Evolutionary conservation across 495 filamentous ascomycete genomes (phyloP).

Genomic region (Podospora comata): DNA sequence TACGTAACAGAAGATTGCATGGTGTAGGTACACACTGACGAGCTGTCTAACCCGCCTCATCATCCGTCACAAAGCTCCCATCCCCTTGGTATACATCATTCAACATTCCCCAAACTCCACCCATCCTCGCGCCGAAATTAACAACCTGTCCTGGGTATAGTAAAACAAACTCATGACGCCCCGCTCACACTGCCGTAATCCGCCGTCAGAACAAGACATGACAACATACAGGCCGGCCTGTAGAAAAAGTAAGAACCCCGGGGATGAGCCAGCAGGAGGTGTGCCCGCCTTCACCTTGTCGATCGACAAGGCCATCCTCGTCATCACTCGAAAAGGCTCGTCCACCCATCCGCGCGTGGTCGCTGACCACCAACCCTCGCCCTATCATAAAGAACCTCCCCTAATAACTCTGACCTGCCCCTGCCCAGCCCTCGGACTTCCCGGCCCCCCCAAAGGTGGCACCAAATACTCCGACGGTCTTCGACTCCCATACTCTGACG

Average conservation of each 20-base stretch:
- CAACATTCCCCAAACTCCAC: not conserved
- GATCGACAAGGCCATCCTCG: too few species aligned
- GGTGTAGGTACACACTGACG: too few species aligned
- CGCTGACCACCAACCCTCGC: too few species aligned
- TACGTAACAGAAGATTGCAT: too few species aligned
- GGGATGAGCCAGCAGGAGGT: too few species aligned
- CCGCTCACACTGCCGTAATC: not conserved
- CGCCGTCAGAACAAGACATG: not conserved
- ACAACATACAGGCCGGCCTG: not conserved
- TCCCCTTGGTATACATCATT: not conserved
- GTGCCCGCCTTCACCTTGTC: too few species aligned
- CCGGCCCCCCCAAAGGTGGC: not conserved
- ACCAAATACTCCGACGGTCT: not conserved
- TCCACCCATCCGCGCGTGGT: too few species aligned
- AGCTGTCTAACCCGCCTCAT: not conserved
- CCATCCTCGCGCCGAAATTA: not conserved
- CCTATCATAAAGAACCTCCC: slow-evolving; percentile 18
- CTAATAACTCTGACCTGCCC: slow-evolving; percentile 18
- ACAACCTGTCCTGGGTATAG: not conserved
- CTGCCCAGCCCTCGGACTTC: not conserved
- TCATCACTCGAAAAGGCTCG: too few species aligned
- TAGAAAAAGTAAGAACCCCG: not conserved
- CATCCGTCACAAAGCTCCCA: not conserved
- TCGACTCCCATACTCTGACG: not conserved
- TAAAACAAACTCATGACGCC: not conserved